Base-by-base conservation (phyloP, 306 rosid genomes). In the Fragaria ananassa region DNA sequence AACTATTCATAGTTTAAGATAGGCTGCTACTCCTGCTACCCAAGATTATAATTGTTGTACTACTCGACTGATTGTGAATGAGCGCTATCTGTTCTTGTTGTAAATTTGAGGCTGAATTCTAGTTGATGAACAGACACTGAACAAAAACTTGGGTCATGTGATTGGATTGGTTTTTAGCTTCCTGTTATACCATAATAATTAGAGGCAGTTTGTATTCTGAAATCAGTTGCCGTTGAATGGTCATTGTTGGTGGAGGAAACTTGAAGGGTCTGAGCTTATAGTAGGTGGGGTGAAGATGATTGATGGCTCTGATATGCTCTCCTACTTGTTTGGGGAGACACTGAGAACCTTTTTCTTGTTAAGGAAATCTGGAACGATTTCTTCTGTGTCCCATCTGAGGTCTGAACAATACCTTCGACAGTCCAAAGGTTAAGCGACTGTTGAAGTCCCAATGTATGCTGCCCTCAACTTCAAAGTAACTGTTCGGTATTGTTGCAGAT, bases 41-140 rank as follows among this genome's bases (percentile, higher is more conserved):
- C 57, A n/a, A 69, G 60, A 49, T 76, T 58, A 51, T 81, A n/a
- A 21, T 4, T 34, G 9, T 0, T 74, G 69, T 31, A 41, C 37
- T 10, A 64, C 6, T 42, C 21, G 37, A 42, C 25, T 17, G 42
- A 54, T 53, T 31, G 35, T 35, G 2, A 66, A 57, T 37, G 34
- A 44, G 31, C 29, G 46, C 50, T 4, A 57, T 56, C 3, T 60
- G 15, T 39, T 46, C 21, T 25, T 12, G 35, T 23, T 41, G n/a
- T 42, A 14, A 41, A 47, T 71, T 41, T 21, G 47, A 44, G n/a
- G 10, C 77, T 72, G 65, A 37, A 79, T 45, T 18, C 3, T 63
- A n/a, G 35, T 67, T 31, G 18, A 66, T 65, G 31, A 29, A 34
- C 21, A 78, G 37, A 42, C 74, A n/a, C 57, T 10, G 68, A 65